Conservation (phyloP, 257 asterid species). For the Primulina huaijiensis region DNA sequence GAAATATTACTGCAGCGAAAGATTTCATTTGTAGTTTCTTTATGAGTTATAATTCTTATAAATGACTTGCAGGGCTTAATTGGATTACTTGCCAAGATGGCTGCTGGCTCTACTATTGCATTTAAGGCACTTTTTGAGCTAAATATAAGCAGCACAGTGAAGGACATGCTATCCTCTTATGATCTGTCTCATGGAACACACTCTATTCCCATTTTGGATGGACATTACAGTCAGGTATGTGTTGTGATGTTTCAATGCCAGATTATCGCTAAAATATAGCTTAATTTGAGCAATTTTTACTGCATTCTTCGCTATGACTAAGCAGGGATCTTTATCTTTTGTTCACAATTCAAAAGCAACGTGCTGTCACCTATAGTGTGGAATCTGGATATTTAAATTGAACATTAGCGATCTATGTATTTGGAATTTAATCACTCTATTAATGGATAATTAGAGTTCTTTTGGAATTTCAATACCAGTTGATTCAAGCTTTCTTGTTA, state of each 20-base stretch:
- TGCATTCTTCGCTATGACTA: background rate
- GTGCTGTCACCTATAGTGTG: background rate
- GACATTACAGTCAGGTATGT: constrained; percentile 65
- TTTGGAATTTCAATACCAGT: background rate
- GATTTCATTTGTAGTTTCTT: constrained; percentile 7
- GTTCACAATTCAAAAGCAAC: background rate
- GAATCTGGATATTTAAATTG: background rate
- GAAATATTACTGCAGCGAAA: constrained; percentile 1
- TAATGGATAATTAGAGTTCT: background rate
- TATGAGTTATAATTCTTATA: constrained; percentile 21
- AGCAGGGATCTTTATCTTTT: background rate
- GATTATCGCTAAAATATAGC: constrained; percentile 1
- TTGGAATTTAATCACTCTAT: background rate
- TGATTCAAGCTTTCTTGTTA: background rate
- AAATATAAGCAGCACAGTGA: constrained; percentile 58
- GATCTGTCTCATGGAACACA: constrained; percentile 61
- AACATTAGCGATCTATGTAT: background rate
- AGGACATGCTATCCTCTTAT: constrained; percentile 61
- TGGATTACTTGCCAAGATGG: constrained; percentile 76
- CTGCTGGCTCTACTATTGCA: constrained; percentile 72
- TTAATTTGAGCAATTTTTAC: background rate
- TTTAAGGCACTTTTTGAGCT: constrained; percentile 77
- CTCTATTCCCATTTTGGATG: constrained; percentile 55
- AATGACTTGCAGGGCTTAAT: constrained; percentile 70
- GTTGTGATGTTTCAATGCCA: constrained; percentile 4